Evolutionary conservation across 163 green algal genomes (phyloP).

Genomic region (Chlorella variabilis): DNA sequence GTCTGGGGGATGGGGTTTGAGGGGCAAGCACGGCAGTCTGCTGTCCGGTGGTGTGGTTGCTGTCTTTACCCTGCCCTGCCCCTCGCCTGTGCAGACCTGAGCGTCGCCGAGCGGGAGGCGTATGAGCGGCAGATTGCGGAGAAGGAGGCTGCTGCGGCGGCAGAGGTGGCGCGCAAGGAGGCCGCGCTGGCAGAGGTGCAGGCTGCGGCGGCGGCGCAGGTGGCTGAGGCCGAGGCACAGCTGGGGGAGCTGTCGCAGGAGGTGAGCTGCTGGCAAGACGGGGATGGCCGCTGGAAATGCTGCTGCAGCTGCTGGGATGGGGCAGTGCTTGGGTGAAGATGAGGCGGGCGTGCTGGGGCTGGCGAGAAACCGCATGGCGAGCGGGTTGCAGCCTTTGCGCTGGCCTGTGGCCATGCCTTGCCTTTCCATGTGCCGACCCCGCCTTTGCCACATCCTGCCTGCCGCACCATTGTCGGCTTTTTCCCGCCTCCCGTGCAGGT

Average conservation of each 20-base stretch:
- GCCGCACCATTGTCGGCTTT: no score
- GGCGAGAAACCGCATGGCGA: no score
- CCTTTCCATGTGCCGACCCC: no score
- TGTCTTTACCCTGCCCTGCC: no score
- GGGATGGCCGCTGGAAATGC: no score
- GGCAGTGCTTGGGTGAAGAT: not conserved
- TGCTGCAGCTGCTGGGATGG: not conserved
- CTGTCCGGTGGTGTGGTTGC: no score
- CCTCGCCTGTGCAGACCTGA: constrained; percentile 51
- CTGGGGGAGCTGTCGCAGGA: constrained; percentile 44
- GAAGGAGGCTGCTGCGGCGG: constrained; percentile 28
- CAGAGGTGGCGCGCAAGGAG: constrained; percentile 18
- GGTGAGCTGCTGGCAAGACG: constrained; percentile 1
- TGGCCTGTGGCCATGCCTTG: no score
- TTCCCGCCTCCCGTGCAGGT: constrained; percentile 25
- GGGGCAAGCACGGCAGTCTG: no score
- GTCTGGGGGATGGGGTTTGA: no score
- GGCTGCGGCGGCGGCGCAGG: constrained; percentile 15
- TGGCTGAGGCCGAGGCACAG: constrained; percentile 44
- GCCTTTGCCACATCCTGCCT: no score
- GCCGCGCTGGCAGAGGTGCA: constrained; percentile 22
- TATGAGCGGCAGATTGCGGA: constrained; percentile 38
- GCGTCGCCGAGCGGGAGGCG: constrained; percentile 39
- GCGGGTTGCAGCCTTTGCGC: no score
- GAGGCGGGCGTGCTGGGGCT: no score